A percentile compares a stretch with the other conserved stretches of the same genome.
Conservation (phyloP, 2,329 filamentous ascomycete species). For the Epicoccum nigrum region DNA sequence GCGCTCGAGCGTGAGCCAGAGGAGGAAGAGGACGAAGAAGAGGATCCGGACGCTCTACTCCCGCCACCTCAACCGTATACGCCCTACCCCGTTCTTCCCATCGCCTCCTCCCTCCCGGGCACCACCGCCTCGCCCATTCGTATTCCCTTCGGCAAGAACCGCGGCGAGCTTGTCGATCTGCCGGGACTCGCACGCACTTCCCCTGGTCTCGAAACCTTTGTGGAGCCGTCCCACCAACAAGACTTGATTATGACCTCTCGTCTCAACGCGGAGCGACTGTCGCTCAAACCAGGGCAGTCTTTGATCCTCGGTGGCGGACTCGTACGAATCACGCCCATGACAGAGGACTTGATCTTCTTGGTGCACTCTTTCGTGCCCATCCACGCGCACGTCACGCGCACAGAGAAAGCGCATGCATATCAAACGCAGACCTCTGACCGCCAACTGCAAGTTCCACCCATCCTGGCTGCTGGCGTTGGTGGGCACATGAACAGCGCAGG, state of each 20-base stretch:
- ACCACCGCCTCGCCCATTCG: slow-evolving; percentile 96
- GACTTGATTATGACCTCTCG: slow-evolving; percentile 80
- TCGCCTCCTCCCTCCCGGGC: slow-evolving; percentile 85
- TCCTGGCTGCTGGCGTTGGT: slow-evolving; percentile 55
- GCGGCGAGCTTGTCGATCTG: slow-evolving; percentile 90
- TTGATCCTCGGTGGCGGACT: slow-evolving; percentile 81
- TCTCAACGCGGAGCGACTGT: slow-evolving; percentile 73
- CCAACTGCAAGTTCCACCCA: slow-evolving; percentile 67
- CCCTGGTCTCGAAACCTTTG: slow-evolving; percentile 68
- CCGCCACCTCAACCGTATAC: slow-evolving; percentile 77
- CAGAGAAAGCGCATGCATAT: slow-evolving; percentile 77
- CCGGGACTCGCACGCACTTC: slow-evolving; percentile 78
- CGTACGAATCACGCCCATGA: slow-evolving; percentile 81
- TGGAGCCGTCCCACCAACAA: slow-evolving; percentile 68
- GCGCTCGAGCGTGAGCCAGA: slow-evolving; percentile 22
- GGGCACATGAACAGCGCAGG: slow-evolving; percentile 64
- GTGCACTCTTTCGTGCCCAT: slow-evolving; percentile 88
- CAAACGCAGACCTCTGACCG: slow-evolving; percentile 63
- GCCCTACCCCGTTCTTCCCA: slow-evolving; percentile 80
- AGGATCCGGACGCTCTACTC: slow-evolving; percentile 61
- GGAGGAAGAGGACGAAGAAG: slow-evolving; percentile 33
- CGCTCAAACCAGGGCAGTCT: slow-evolving; percentile 77
- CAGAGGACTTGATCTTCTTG: slow-evolving; percentile 69
- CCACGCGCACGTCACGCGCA: slow-evolving; percentile 75
- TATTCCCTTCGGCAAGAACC: slow-evolving; percentile 83